Conservation (phyloP, 208 protist genomes). For the Leishmania amazonensis region DNA sequence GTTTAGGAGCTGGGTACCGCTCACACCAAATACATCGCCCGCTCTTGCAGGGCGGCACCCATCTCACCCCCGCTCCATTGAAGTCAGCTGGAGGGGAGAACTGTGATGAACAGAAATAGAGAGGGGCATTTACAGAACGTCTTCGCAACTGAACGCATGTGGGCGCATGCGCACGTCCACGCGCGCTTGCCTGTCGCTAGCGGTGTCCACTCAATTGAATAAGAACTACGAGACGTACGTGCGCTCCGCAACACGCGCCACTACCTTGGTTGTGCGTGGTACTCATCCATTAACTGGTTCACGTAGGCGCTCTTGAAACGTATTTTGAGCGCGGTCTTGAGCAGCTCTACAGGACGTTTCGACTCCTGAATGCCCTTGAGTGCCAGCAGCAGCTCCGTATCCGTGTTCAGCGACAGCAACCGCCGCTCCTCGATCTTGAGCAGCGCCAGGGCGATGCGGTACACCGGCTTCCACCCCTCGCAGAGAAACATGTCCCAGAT, state of each 20-base stretch:
- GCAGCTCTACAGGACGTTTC: slow-evolving; percentile 53
- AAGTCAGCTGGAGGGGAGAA: neutral
- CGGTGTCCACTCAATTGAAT: neutral
- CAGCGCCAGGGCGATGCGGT: slow-evolving; percentile 81
- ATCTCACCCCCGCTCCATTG: neutral
- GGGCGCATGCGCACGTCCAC: neutral
- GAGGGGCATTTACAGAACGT: neutral
- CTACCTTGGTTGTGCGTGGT: slow-evolving; percentile 9
- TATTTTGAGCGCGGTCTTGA: slow-evolving; percentile 60
- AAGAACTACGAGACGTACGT: neutral
- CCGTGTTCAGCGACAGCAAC: slow-evolving; percentile 41
- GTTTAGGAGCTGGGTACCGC: neutral
- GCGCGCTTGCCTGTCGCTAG: neutral
- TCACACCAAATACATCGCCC: neutral
- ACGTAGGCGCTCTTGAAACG: slow-evolving; percentile 71
- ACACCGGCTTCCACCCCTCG: slow-evolving; percentile 93
- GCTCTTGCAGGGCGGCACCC: neutral
- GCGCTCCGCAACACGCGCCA: neutral
- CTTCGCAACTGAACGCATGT: neutral
- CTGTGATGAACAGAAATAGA: neutral
- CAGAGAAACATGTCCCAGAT: slow-evolving; percentile 94
- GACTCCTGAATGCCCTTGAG: slow-evolving; percentile 68
- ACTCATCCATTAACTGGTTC: slow-evolving; percentile 28
- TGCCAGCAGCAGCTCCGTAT: slow-evolving; percentile 62
- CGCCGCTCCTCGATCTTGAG: slow-evolving; percentile 58